Evolutionary conservation across 2,329 filamentous ascomycete genomes (phyloP).

Genomic region (Pleurostoma richardsiae): DNA sequence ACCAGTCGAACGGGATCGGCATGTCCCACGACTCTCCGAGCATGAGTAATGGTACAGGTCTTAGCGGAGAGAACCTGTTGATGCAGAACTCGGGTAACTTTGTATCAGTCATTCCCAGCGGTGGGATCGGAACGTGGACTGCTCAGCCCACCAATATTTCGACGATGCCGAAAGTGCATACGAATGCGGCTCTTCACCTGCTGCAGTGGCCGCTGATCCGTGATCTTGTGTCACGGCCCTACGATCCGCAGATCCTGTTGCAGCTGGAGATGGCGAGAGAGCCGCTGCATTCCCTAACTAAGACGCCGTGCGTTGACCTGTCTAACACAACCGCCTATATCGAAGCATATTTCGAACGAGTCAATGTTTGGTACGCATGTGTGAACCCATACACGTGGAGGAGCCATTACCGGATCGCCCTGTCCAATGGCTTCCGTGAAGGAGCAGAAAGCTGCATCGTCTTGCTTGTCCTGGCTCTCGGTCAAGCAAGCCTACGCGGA

Average conservation of each 20-base stretch:
- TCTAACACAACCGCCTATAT: constrained; percentile 72
- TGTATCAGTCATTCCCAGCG: constrained; percentile 52
- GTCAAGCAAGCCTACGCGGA: constrained; percentile 68
- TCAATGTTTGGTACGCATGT: constrained; percentile 82
- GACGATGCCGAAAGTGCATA: constrained; percentile 81
- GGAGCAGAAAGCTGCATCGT: constrained; percentile 81
- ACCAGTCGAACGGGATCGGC: constrained; percentile 44
- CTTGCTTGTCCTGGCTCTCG: constrained; percentile 70
- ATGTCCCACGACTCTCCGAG: constrained; percentile 59
- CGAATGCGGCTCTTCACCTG: constrained; percentile 72
- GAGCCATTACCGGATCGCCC: constrained; percentile 67
- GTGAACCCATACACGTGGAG: constrained; percentile 80
- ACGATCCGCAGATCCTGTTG: constrained; percentile 75
- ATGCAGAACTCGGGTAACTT: constrained; percentile 39
- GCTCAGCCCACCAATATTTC: constrained; percentile 62
- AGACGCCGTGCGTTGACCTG: constrained; percentile 62
- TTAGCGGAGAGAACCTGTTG: constrained; percentile 54
- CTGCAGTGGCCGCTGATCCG: constrained; percentile 78
- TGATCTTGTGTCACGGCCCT: constrained; percentile 69
- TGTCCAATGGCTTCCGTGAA: constrained; percentile 71
- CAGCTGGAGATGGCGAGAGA: constrained; percentile 77
- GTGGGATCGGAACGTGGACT: constrained; percentile 69
- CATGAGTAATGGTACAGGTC: constrained; percentile 57
- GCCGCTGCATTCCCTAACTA: constrained; percentile 63
- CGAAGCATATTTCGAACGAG: constrained; percentile 73